phyloP scores from a whole-genome alignment of 2,329 filamentous ascomycete species.

The Colletotrichum somersetense region DNA sequence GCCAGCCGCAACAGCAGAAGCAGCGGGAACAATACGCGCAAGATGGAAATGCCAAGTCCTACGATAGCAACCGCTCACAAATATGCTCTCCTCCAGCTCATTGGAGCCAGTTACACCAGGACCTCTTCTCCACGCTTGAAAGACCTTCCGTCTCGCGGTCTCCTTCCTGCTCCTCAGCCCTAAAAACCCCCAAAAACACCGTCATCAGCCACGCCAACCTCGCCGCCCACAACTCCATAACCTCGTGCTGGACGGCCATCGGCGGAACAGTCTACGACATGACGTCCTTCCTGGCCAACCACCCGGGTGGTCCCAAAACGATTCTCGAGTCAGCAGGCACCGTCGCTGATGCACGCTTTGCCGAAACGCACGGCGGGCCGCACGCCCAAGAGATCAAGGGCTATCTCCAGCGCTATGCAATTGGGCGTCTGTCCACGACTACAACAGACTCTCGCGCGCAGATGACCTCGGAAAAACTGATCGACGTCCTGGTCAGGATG shows the following conservation, averaged over 20 bases:
- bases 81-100: constrained; percentile 9
- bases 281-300: constrained; percentile 87
- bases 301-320: constrained; percentile 77
- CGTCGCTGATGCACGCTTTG: constrained; percentile 30
- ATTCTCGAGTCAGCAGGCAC: constrained; percentile 38
- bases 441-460: neutral
- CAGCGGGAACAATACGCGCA: neutral
- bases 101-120: constrained; percentile 31
- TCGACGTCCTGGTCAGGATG: constrained; percentile 14
- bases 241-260: constrained; percentile 80
- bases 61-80: neutral
- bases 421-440: constrained; percentile 27
- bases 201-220: constrained; percentile 20
- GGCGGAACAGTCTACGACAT: constrained; percentile 96
- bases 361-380: constrained; percentile 31
- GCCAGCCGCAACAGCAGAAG: constrained; percentile 11
- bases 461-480: neutral
- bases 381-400: constrained; percentile 33
- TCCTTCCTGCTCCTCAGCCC: neutral
- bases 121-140: constrained; percentile 22
- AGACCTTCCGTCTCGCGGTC: neutral
- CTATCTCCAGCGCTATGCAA: constrained; percentile 23
- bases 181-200: neutral
- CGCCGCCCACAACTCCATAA: constrained; percentile 33
- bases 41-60: neutral